Evolutionary conservation across 2,329 filamentous ascomycete genomes (phyloP).

Genomic region (Periglandula ipomoeae): DNA sequence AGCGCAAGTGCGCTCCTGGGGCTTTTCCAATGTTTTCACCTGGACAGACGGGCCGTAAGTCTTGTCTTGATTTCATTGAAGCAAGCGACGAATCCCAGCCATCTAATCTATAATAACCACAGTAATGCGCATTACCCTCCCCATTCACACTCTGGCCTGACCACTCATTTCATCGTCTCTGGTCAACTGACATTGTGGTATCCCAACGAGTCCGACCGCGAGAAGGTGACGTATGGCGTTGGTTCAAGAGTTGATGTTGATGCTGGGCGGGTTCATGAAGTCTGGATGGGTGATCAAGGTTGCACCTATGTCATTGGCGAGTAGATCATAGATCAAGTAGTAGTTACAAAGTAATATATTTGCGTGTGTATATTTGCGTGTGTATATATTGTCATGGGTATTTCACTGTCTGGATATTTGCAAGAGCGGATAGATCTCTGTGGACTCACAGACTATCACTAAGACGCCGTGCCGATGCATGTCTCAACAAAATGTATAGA

Average conservation of each 20-base stretch:
- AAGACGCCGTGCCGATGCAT: too few species aligned
- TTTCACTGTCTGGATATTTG: too few species aligned
- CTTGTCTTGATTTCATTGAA: neutral
- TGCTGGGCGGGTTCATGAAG: conserved; percentile 54
- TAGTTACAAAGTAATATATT: too few species aligned
- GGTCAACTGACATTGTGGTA: conserved; percentile 60
- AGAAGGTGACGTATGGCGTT: conserved; percentile 48
- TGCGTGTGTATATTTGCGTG: too few species aligned
- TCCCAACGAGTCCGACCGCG: conserved; percentile 45
- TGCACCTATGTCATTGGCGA: conserved; percentile 62
- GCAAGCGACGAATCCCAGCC: neutral
- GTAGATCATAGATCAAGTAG: conserved; percentile 20
- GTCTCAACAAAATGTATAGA: too few species aligned
- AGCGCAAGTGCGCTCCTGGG: conserved; percentile 57
- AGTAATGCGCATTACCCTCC: conserved; percentile 61
- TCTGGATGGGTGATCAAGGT: conserved; percentile 57
- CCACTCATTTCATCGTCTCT: conserved; percentile 59
- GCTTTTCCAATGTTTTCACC: conserved; percentile 60
- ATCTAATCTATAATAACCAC: conserved; percentile 1
- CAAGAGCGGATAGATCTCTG: too few species aligned
- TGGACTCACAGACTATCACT: too few species aligned
- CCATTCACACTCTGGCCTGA: conserved; percentile 54
- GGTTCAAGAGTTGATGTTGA: conserved; percentile 60
- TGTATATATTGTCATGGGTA: too few species aligned
- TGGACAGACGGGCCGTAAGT: conserved; percentile 63